Conservation (phyloP, 768 basidiomycete genomes). For the Auricularia sp. region DNA sequence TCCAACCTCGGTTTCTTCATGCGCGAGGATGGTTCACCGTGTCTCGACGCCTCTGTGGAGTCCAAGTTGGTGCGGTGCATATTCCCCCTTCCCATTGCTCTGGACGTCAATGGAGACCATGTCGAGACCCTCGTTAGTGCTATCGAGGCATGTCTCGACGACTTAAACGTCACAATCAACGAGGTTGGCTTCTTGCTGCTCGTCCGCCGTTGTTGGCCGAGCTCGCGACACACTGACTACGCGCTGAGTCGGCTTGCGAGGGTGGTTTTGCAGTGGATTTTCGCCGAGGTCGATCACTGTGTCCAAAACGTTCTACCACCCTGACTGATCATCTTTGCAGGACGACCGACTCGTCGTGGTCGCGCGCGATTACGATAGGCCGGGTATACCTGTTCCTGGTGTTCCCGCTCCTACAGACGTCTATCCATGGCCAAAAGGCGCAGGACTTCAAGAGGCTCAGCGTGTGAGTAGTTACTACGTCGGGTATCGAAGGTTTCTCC, state of each 20-base stretch:
- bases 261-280: slow-evolving; percentile 56
- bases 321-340: slow-evolving; percentile 23
- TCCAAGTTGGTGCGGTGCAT: slow-evolving; percentile 31
- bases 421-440: slow-evolving; percentile 45
- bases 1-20: slow-evolving; percentile 54
- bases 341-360: slow-evolving; percentile 58
- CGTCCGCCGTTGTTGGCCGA: slow-evolving; percentile 63
- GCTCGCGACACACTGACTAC: slow-evolving; percentile 61
- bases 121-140: slow-evolving; percentile 64
- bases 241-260: slow-evolving; percentile 50
- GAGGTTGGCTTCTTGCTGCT: slow-evolving; percentile 65
- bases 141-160: slow-evolving; percentile 59
- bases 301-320: neutral
- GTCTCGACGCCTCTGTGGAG: slow-evolving; percentile 24
- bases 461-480: slow-evolving; percentile 55
- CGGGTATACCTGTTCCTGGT: slow-evolving; percentile 50
- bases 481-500: slow-evolving; percentile 42
- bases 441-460: neutral
- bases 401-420: slow-evolving; percentile 37
- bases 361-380: slow-evolving; percentile 57
- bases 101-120: slow-evolving; percentile 53
- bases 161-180: slow-evolving; percentile 62
- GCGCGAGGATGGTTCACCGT: slow-evolving; percentile 27
- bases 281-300: slow-evolving; percentile 46
- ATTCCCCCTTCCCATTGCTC: slow-evolving; percentile 60